Conservation (phyloP, 2,329 filamentous ascomycete genomes). For the Epicoccum nigrum region DNA sequence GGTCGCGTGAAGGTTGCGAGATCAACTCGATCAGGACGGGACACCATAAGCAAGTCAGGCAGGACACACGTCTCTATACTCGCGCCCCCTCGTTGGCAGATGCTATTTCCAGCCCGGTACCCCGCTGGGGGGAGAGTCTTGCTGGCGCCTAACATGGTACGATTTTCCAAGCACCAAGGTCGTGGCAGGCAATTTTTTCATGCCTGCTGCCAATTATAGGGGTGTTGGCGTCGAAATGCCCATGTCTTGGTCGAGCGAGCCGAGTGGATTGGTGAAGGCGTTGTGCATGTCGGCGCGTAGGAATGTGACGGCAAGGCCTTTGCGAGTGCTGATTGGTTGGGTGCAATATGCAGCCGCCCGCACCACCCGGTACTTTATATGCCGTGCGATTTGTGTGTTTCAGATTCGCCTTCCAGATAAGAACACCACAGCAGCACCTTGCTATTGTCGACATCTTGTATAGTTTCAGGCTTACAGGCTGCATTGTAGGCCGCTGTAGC, state of each 20-base stretch:
- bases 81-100: constrained; percentile 24
- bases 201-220: constrained; percentile 39
- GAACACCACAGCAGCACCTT: constrained; percentile 15
- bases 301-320: constrained; percentile 33
- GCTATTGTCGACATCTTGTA: constrained; percentile 19
- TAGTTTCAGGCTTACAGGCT: constrained; percentile 3
- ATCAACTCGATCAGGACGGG: constrained; percentile 34
- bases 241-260: constrained; percentile 33
- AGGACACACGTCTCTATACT: constrained; percentile 45
- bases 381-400: constrained; percentile 32
- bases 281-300: constrained; percentile 39
- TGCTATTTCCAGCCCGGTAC: constrained; percentile 34
- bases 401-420: constrained; percentile 23
- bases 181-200: constrained; percentile 7
- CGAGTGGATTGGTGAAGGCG: constrained; percentile 39
- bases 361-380: constrained; percentile 23
- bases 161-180: constrained; percentile 24
- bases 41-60: constrained; percentile 29
- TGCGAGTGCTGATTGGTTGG: constrained; percentile 32
- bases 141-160: constrained; percentile 41
- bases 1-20: constrained; percentile 38
- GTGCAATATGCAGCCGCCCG: constrained; percentile 33
- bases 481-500: not conserved
- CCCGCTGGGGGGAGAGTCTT: constrained; percentile 31
- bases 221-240: constrained; percentile 31